Evolutionary conservation across 2,329 filamentous ascomycete species (phyloP).

Genomic region (Apiospora rasikravindrae): DNA sequence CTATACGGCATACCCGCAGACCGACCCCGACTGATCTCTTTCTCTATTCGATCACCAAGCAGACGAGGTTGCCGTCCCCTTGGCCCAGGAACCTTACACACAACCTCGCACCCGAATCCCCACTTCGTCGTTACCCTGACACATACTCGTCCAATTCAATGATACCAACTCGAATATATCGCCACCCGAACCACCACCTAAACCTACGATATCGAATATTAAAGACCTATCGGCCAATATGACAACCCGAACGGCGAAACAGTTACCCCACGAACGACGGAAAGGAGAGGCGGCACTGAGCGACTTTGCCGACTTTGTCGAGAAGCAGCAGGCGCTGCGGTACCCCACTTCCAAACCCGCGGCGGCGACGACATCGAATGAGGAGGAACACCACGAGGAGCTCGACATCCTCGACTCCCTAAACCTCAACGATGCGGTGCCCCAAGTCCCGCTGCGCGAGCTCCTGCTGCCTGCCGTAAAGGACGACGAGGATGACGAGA

Average conservation of each 20-base stretch:
- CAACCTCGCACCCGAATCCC: neutral
- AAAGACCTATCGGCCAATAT: slow-evolving; percentile 10
- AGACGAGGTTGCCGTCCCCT: neutral
- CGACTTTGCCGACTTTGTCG: slow-evolving; percentile 97
- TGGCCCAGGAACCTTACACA: neutral
- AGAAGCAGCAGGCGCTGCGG: slow-evolving; percentile 84
- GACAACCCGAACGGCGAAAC: slow-evolving; percentile 14
- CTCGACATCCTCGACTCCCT: slow-evolving; percentile 85
- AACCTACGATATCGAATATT: neutral
- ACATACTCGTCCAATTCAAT: slow-evolving; percentile 7
- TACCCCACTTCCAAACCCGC: slow-evolving; percentile 52
- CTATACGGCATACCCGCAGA: neutral
- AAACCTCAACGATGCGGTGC: slow-evolving; percentile 72
- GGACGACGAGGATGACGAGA: slow-evolving; percentile 52
- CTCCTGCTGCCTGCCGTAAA: slow-evolving; percentile 64
- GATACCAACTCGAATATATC: slow-evolving; percentile 14
- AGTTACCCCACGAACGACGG: slow-evolving; percentile 14
- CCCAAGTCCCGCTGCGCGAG: slow-evolving; percentile 73
- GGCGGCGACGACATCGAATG: slow-evolving; percentile 33
- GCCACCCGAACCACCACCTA: neutral
- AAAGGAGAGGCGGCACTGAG: slow-evolving; percentile 66
- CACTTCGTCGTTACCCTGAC: neutral
- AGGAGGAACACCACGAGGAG: slow-evolving; percentile 89
- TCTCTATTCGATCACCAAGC: neutral
- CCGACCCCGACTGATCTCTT: neutral